Base-by-base conservation (phyloP, 352 stramenopile genomes). In the Phytophthora pisi region DNA sequence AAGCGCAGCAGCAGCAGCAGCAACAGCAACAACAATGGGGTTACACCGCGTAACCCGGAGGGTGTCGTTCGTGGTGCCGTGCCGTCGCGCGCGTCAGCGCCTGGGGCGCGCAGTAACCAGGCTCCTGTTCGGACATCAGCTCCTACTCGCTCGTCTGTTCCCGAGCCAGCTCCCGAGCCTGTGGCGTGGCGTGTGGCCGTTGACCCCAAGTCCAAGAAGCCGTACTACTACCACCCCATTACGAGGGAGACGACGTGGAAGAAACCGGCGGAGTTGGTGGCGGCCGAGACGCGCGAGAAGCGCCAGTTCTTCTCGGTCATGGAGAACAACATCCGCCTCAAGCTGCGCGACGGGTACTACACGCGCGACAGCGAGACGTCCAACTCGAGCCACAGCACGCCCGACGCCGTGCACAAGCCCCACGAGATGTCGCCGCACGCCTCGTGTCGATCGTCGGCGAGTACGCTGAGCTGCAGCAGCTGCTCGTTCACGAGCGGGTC, bases 211-310 rank as follows among this genome's bases (percentile, higher is more conserved):
- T 92, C 86, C 18, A 93, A 96, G 61, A 87, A 92, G 26, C 91
- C 89, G n/a, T 99, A 99, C 85, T 99, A 99, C 70, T 99, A 99
- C 78, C 95, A 99, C 75, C 80, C 86, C 1, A 61, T 95, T 16
- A 99, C 97, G 0, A 84, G 96, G n/a, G 89, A 99, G 78, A 99
- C 97, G 36, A 97, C 97, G 60, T 99, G 97, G 97, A 98, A 97
- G 54, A 99, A 99, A 53, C 97, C 97, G 11, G 63, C 74, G 7
- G 79, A 87, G 53, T 66, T 94, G 8, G 67, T 92, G 5, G 79
- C 89, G 34, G 88, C 90, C 61, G 91, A 98, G 58, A 90, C 87
- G 47, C 79, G 70, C 28, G 86, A 93, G 55, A 88, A 88, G 53
- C 78, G 77, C 13, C 78, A 96, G 40, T 99, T 99, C 71, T 99